Conservation (phyloP, 1,139 yeast genomes). For the Debaryomycetaceae sp. region DNA sequence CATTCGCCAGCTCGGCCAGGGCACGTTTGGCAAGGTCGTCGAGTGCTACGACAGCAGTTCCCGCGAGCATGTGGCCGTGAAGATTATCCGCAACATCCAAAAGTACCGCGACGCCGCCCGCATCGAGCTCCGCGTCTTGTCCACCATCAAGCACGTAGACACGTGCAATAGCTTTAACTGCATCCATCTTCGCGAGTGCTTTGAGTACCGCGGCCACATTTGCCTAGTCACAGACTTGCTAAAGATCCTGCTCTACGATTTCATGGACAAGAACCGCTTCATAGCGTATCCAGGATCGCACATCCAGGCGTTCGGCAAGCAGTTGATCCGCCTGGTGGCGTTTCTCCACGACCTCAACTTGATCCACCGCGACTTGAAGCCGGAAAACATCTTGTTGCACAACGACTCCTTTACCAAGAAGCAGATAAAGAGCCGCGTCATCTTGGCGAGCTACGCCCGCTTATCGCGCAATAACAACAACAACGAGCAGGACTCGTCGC, state of each 20-base stretch:
- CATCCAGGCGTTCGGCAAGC: slow-evolving; percentile 81
- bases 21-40: slow-evolving; percentile 94
- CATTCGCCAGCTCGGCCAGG: slow-evolving; percentile 75
- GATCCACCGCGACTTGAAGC: slow-evolving; percentile 91
- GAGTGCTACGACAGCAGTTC: slow-evolving; percentile 52
- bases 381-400: slow-evolving; percentile 80
- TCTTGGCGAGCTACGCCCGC: slow-evolving; percentile 20
- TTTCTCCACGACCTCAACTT: slow-evolving; percentile 82
- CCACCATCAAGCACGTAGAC: slow-evolving; percentile 72
- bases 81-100: slow-evolving; percentile 73
- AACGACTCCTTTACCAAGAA: slow-evolving; percentile 40
- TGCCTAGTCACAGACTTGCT: slow-evolving; percentile 86
- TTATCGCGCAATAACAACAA: slow-evolving; percentile 13
- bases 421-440: slow-evolving; percentile 22
- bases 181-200: slow-evolving; percentile 77
- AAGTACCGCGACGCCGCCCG: slow-evolving; percentile 79
- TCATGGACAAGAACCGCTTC: slow-evolving; percentile 66
- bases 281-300: slow-evolving; percentile 74
- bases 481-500: slow-evolving; percentile 2
- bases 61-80: slow-evolving; percentile 71
- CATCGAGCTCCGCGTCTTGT: slow-evolving; percentile 66
- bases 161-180: slow-evolving; percentile 58
- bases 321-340: slow-evolving; percentile 74
- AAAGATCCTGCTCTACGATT: slow-evolving; percentile 81
- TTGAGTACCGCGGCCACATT: slow-evolving; percentile 88